Evolutionary conservation across 108 stramenopile genomes (phyloP).

Genomic region (Fragilariopsis cylindrus): DNA sequence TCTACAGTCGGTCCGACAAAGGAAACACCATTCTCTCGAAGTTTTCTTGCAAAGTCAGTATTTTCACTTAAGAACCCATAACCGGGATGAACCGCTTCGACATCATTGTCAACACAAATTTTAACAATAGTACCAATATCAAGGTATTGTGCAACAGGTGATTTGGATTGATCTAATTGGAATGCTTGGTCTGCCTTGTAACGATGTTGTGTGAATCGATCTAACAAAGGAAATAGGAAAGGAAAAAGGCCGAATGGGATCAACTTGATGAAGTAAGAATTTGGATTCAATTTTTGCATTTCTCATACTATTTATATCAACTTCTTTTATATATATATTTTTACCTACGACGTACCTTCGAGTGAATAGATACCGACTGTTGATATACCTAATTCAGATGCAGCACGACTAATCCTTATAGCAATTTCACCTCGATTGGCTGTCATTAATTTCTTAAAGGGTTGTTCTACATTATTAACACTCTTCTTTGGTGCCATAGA

Average conservation of each 20-base stretch:
- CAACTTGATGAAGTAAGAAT: background rate
- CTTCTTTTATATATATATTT: background rate
- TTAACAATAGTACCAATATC: constrained; percentile 82
- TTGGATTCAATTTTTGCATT: background rate
- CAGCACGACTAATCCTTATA: constrained; percentile 74
- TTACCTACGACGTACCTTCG: constrained; percentile 56
- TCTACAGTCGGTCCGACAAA: constrained; percentile 95
- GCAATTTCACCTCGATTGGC: constrained; percentile 86
- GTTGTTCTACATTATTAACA: constrained; percentile 30
- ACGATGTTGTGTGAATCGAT: constrained; percentile 95
- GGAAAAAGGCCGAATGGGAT: background rate
- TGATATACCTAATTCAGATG: constrained; percentile 68
- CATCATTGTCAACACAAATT: constrained; percentile 77
- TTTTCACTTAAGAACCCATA: constrained; percentile 93
- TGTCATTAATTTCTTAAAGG: constrained; percentile 87
- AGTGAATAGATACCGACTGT: constrained; percentile 89
- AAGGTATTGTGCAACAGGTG: constrained; percentile 94
- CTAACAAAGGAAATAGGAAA: constrained; percentile 24
- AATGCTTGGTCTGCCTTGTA: constrained; percentile 96
- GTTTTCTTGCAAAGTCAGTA: constrained; percentile 71
- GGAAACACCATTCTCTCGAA: constrained; percentile 71
- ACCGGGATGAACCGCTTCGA: constrained; percentile 88
- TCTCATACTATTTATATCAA: background rate
- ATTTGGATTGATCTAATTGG: constrained; percentile 39
- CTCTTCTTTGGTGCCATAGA: constrained; percentile 27